A percentile compares a stretch with the other conserved stretches of the same genome.
Conservation (phyloP, 2,329 filamentous ascomycete genomes). For the Chalaropsis thielavioides region DNA sequence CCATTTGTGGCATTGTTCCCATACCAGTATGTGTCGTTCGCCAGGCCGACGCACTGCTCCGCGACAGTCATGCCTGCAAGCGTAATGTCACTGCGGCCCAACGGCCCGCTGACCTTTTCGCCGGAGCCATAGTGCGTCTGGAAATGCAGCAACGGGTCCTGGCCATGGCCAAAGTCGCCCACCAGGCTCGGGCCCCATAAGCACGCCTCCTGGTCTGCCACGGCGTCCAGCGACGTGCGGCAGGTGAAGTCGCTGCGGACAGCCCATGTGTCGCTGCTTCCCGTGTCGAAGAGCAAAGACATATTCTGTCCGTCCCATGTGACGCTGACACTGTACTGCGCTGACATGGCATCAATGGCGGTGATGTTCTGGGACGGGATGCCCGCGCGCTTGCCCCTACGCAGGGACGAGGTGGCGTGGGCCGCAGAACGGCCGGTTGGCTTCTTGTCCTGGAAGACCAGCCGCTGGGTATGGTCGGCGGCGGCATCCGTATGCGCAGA, state of each 20-base stretch:
- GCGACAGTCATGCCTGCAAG: slow-evolving; percentile 32
- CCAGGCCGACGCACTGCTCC: slow-evolving; percentile 35
- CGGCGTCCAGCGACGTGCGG: slow-evolving; percentile 25
- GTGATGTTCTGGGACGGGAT: slow-evolving; percentile 27
- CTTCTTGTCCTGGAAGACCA: slow-evolving; percentile 23
- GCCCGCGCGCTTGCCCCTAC: background rate
- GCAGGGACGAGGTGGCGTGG: slow-evolving; percentile 22
- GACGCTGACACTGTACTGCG: slow-evolving; percentile 31
- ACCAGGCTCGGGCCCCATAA: slow-evolving; percentile 29
- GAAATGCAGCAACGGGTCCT: slow-evolving; percentile 32
- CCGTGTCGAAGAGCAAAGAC: slow-evolving; percentile 36
- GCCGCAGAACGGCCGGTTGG: slow-evolving; percentile 22
- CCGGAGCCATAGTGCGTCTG: slow-evolving; percentile 35
- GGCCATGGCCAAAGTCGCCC: slow-evolving; percentile 28
- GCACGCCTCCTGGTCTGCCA: slow-evolving; percentile 25
- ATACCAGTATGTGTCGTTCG: slow-evolving; percentile 35
- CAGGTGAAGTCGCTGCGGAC: slow-evolving; percentile 30
- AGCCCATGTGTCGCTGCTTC: slow-evolving; percentile 39
- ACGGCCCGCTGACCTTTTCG: slow-evolving; percentile 33
- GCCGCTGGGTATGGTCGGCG: slow-evolving; percentile 24
- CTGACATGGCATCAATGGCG: slow-evolving; percentile 27
- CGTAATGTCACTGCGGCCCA: slow-evolving; percentile 33
- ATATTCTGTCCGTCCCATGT: slow-evolving; percentile 28
- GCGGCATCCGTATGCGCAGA: slow-evolving; percentile 21
- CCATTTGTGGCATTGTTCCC: slow-evolving; percentile 39